phyloP scores from a whole-genome alignment of 23 red algal genomes.

The Gracilariopsis chorda region DNA sequence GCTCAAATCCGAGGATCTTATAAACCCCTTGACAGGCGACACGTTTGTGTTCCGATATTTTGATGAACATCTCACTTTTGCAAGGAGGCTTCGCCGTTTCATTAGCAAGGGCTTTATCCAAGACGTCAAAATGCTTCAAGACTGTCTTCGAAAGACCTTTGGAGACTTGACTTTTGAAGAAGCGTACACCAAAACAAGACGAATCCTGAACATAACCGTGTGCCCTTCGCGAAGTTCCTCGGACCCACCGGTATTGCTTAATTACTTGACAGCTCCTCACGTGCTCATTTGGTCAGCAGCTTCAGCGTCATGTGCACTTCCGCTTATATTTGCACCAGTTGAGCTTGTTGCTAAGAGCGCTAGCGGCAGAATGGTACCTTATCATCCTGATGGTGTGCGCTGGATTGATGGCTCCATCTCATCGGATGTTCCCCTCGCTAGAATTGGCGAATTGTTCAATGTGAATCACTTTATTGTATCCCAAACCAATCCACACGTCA shows the following conservation, averaged over 20 bases:
- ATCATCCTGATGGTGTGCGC: slow-evolving; percentile 64
- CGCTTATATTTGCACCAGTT: slow-evolving; percentile 88
- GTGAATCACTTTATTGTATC: slow-evolving; percentile 99
- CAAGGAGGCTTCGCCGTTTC: slow-evolving; percentile 35
- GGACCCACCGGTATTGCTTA: slow-evolving; percentile 83
- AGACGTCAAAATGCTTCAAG: slow-evolving; percentile 80
- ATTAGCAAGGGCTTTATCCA: slow-evolving; percentile 65
- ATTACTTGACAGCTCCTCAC: slow-evolving; percentile 96
- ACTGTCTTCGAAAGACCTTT: slow-evolving; percentile 78
- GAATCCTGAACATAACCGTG: slow-evolving; percentile 97
- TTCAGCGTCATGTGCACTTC: slow-evolving; percentile 83
- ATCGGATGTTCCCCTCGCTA: slow-evolving; percentile 86
- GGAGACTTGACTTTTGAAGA: slow-evolving; percentile 96
- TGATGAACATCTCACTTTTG: slow-evolving; percentile 40
- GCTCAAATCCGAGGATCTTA: slow-evolving; percentile 46
- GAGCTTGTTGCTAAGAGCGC: slow-evolving; percentile 80
- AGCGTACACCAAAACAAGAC: slow-evolving; percentile 91
- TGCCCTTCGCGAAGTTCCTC: slow-evolving; percentile 66
- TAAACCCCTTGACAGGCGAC: slow-evolving; percentile 69
- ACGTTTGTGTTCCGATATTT: slow-evolving; percentile 83
- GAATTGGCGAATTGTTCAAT: slow-evolving; percentile 97
- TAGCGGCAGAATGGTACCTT: slow-evolving; percentile 63
- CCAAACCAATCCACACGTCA: slow-evolving; percentile 91
- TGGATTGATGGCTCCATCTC: slow-evolving; percentile 93
- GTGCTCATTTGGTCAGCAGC: slow-evolving; percentile 97